Percentiles rank a stretch among this genome's conserved stretches.
Evolutionary conservation across 2,329 filamentous ascomycete genomes (phyloP).

Genomic region (Trichophyton benhamiae): DNA sequence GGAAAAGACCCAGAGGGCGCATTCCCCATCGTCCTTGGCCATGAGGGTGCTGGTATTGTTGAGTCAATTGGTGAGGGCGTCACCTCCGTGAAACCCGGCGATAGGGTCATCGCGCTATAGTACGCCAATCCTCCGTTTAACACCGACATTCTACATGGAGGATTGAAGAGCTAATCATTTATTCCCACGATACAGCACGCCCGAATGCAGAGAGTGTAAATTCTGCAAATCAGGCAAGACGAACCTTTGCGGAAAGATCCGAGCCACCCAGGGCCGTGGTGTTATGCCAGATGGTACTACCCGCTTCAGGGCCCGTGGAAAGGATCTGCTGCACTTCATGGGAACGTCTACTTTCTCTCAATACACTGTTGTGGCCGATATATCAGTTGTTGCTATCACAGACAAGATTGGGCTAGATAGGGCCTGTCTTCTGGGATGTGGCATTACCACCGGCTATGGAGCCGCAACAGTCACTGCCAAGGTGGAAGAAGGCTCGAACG

Average conservation of each 20-base stretch:
- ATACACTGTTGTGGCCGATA: slow-evolving; percentile 97
- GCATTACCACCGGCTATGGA: slow-evolving; percentile 97
- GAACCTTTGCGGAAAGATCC: slow-evolving; percentile 97
- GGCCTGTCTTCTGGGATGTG: slow-evolving; percentile 89
- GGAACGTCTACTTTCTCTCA: slow-evolving; percentile 97
- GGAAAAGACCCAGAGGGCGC: slow-evolving; percentile 96
- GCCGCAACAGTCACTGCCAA: slow-evolving; percentile 87
- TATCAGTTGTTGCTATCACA: slow-evolving; percentile 90
- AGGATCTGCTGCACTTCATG: slow-evolving; percentile 97
- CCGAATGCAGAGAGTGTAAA: slow-evolving; percentile 96
- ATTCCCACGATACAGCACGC: slow-evolving; percentile 51
- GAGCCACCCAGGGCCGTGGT: slow-evolving; percentile 87
- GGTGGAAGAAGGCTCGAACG: slow-evolving; percentile 76
- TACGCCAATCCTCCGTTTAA: slow-evolving; percentile 33
- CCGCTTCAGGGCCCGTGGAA: slow-evolving; percentile 87
- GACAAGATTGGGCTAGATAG: slow-evolving; percentile 87
- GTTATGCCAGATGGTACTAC: slow-evolving; percentile 96
- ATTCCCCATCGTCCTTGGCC: slow-evolving; percentile 78
- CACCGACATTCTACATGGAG: neutral
- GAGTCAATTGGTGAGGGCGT: slow-evolving; percentile 92
- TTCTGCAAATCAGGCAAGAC: slow-evolving; percentile 99
- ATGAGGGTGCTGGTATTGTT: slow-evolving; percentile 83
- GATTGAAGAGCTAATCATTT: neutral
- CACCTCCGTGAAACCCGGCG: slow-evolving; percentile 83
- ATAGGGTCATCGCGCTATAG: slow-evolving; percentile 84